Base-by-base conservation (phyloP, 176 grass and related monocot species). In the Guadua angustifolia region DNA sequence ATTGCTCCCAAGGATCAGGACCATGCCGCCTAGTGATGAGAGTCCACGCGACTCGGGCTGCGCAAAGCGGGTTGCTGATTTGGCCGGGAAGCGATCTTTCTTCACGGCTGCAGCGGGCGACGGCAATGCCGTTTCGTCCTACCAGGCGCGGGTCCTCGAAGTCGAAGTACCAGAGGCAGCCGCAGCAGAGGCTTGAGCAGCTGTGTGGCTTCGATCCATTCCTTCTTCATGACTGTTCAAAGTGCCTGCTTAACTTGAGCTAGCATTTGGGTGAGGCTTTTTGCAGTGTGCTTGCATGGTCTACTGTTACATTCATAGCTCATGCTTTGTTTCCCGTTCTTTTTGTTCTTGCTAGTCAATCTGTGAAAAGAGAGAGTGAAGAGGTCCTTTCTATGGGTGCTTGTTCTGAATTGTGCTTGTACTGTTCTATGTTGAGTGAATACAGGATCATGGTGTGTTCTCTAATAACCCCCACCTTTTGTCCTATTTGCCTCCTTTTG, bases 41-140 rank as follows among this genome's bases (percentile, higher is more conserved):
- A 99, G 91, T 61, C 93, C 96, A 3, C 91, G 96, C 0, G 89
- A 99, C 69, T 99, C 96, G 0, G 93, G 96, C 11, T 90, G 93
- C 12, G 93, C 93, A 1, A 99, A 95, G 74, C 73, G 96, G 56
- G 91, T 93, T 15, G 79, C 89, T 0, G 91, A 95, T 79, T 45
- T 95, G 69, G 87, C 64, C 1, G 91, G 89, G 9, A 94, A 76
- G 56, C 89, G 83, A 18, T 82, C 89, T 0, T 90, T 92, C 79
- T 99, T 99, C 85, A 58, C 67, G 4, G 57, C 57, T 21, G 81
- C 73, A 65, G 74, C 38, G 0, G 85, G 62, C 0, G 88, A 78
- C 5, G 81, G 73, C 61, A 77, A 80, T 43, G 22, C 50, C 9
- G 16, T 83, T 14, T 78, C 85, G 0, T 81, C 84, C 15, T 93